A percentile compares a stretch with the other conserved stretches of the same genome.
phyloP scores from a whole-genome alignment of 116 monocot species.

The Phalaenopsis hybrid region DNA sequence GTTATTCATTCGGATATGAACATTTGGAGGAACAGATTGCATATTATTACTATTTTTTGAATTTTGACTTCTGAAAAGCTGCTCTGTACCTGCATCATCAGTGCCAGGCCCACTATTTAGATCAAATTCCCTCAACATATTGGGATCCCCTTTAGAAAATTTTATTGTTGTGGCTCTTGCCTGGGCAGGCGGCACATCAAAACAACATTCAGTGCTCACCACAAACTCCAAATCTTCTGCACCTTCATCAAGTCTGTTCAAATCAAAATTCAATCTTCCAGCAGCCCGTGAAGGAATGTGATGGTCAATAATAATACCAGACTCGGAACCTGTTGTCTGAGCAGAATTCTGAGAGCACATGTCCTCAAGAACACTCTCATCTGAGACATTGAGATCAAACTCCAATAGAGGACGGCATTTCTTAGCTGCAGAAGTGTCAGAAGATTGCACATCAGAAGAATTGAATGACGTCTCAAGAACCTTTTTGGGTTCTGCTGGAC shows the following conservation, averaged over 20 bases:
- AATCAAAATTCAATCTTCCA: conserved; percentile 48
- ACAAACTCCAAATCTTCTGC: conserved; percentile 26
- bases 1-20: conserved; percentile 36
- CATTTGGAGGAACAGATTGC: conserved; percentile 24
- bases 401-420: conserved; percentile 24
- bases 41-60: conserved; percentile 20
- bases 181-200: conserved; percentile 23
- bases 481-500: conserved; percentile 60
- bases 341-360: conserved; percentile 21
- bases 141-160: conserved; percentile 24
- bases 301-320: conserved; percentile 13
- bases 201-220: conserved; percentile 5
- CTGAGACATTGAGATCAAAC: conserved; percentile 50
- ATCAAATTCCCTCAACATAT: conserved; percentile 44
- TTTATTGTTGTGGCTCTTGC: conserved; percentile 15
- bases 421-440: conserved; percentile 15
- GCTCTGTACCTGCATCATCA: conserved; percentile 48
- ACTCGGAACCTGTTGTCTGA: conserved; percentile 24
- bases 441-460: conserved; percentile 19
- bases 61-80: conserved; percentile 17
- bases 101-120: conserved; percentile 44
- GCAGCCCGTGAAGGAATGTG: conserved; percentile 6
- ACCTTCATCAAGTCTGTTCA: conserved; percentile 46
- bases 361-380: conserved; percentile 40
- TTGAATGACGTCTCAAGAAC: conserved; percentile 37